phyloP scores from a whole-genome alignment of 805 yeast species.

The Candida caryicola region DNA sequence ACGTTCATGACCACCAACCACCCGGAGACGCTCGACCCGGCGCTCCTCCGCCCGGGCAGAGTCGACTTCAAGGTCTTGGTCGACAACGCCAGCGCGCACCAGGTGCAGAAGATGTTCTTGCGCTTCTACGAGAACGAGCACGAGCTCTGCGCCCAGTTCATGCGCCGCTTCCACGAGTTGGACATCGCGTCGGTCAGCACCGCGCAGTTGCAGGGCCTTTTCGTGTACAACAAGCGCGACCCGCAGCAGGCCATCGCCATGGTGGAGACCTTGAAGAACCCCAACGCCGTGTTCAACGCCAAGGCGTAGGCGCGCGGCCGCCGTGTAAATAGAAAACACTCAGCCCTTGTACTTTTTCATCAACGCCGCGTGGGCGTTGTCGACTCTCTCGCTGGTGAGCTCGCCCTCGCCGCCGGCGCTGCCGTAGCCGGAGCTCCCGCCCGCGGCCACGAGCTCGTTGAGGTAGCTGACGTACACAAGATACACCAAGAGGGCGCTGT shows the following conservation, averaged over 20 bases:
- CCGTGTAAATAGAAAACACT: neutral
- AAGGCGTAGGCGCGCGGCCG: neutral
- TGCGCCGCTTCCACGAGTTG: slow-evolving; percentile 45
- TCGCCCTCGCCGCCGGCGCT: slow-evolving; percentile 36
- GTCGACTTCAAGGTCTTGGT: slow-evolving; percentile 80
- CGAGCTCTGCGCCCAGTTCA: slow-evolving; percentile 52
- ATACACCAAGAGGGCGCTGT: slow-evolving; percentile 43
- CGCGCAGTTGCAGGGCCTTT: slow-evolving; percentile 92
- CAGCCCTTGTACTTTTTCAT: slow-evolving; percentile 38
- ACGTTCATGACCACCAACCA: slow-evolving; percentile 99
- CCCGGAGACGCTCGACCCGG: slow-evolving; percentile 91
- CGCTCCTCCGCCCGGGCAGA: slow-evolving; percentile 91
- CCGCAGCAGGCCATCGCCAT: slow-evolving; percentile 73
- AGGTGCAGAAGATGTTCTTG: slow-evolving; percentile 78
- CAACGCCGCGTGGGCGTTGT: slow-evolving; percentile 30
- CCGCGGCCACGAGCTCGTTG: slow-evolving; percentile 37
- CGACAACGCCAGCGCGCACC: slow-evolving; percentile 83
- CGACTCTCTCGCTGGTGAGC: slow-evolving; percentile 37
- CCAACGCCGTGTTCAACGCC: slow-evolving; percentile 17
- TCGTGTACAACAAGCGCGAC: slow-evolving; percentile 84
- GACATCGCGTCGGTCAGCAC: slow-evolving; percentile 63
- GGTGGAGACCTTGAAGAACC: slow-evolving; percentile 46
- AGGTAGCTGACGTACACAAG: slow-evolving; percentile 49
- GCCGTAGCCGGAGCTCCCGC: slow-evolving; percentile 33
- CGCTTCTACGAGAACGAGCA: slow-evolving; percentile 72